Conservation (phyloP, 2,329 filamentous ascomycete genomes). For the Diplodia scrobiculata region DNA sequence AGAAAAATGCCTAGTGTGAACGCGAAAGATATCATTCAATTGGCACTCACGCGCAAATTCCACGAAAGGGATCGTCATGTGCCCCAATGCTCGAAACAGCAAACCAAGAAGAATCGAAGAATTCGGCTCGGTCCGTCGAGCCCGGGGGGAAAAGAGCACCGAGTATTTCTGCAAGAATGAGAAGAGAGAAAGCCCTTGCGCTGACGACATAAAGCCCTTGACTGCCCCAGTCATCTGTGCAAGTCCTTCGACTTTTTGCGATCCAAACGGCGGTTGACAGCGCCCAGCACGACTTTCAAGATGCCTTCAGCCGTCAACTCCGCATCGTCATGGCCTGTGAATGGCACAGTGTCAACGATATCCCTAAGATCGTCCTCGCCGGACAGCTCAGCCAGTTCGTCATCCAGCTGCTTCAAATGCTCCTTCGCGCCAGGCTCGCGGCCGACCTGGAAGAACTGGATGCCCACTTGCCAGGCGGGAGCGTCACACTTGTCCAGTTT, state of each 20-base stretch:
- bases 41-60: too few species aligned
- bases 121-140: neutral
- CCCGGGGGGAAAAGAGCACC: neutral
- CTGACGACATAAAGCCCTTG: neutral
- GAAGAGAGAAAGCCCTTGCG: neutral
- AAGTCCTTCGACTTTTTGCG: conserved; percentile 48
- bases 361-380: conserved; percentile 66
- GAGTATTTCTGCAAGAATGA: neutral
- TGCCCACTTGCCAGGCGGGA: conserved; percentile 77
- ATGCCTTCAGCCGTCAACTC: conserved; percentile 69
- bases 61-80: too few species aligned
- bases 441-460: conserved; percentile 97
- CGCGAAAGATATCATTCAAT: too few species aligned
- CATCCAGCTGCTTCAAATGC: conserved; percentile 73
- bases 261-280: conserved; percentile 69
- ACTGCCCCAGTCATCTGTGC: conserved; percentile 31
- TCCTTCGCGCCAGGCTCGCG: conserved; percentile 65
- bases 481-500: conserved; percentile 71
- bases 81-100: too few species aligned
- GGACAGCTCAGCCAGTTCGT: conserved; percentile 62
- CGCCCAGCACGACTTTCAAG: conserved; percentile 78
- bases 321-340: conserved; percentile 55
- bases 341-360: conserved; percentile 89
- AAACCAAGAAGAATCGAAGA: neutral
- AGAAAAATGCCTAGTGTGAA: too few species aligned